Base-by-base conservation (phyloP, 768 basidiomycete species). In the Panellus pusillus region DNA sequence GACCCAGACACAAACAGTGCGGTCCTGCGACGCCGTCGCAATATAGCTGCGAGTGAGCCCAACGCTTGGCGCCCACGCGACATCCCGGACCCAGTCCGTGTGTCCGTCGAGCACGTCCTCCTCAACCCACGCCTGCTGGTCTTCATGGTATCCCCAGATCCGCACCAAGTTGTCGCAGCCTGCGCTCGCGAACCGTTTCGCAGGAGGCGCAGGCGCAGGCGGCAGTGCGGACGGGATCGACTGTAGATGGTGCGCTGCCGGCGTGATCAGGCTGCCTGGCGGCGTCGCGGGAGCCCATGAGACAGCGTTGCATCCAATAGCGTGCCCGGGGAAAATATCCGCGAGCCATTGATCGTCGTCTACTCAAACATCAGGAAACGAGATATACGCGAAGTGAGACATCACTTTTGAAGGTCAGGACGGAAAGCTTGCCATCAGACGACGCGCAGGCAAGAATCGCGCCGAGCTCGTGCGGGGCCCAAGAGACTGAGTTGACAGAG, bases 391-490 rank as follows among this genome's bases (percentile, higher is more conserved):
- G 29, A 35, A 24, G 28, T 8, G 5, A 2, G 46, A 24, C n/a
- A 77, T 83, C 54, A 94, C 94, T 93, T 83, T 97, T 95, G 78
- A 98, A 98, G 7, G 90, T 90, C 50, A 99, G 76, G 35, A 99
- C 94, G 9, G 96, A 98, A 38, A 99, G 81, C 68, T 95, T 96
- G 58, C 96, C 95, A 69, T 99, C 97, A 1, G 93, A 96, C 18
- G 92, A 95, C 2, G 96, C 96, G 66, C 97, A 99, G 4, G 93
- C 96, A 37, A 98, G 79, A 58, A 98, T 95, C 1, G 97, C 93
- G 31, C 96, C 97, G 13, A 98, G 82, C 67, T 98, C 96, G 63
- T 97, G 94, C 2, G 97, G 94, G n/a, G 96, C 96, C 97, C 97
- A 99, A 0, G 93, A 92, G 18, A 98, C 89, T 1, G 95, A 95